Percentiles rank a stretch among this genome's conserved stretches.
phyloP scores from a whole-genome alignment of 1,139 yeast genomes.

The Taphrina flavorubra region DNA sequence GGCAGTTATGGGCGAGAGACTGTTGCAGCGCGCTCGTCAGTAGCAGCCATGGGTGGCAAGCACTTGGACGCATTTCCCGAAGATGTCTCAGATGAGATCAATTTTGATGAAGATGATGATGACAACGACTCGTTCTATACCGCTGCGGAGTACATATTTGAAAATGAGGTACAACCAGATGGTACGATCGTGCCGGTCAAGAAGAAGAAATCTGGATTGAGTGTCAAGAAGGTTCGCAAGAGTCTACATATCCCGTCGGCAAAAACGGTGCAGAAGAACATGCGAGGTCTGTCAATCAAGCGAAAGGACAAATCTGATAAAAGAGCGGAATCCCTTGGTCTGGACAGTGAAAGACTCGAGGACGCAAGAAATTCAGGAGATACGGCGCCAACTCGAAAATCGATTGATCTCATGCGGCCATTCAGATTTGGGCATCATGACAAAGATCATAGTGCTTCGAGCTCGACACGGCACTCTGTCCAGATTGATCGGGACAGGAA shows the following conservation, averaged over 20 bases:
- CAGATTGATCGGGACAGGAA: conserved; percentile 8
- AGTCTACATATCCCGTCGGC: conserved; percentile 38
- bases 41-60: background rate
- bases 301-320: conserved; percentile 24
- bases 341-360: conserved; percentile 8
- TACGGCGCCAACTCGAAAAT: conserved; percentile 14
- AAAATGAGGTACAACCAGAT: conserved; percentile 28
- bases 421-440: conserved; percentile 33
- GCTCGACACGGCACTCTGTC: background rate
- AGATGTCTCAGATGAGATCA: conserved; percentile 16
- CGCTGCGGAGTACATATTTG: conserved; percentile 34
- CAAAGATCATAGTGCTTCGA: conserved; percentile 14
- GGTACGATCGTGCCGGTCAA: conserved; percentile 34
- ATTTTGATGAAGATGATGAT: conserved; percentile 28
- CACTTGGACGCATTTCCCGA: conserved; percentile 19
- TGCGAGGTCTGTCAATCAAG: conserved; percentile 36
- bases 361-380: conserved; percentile 17
- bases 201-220: conserved; percentile 35
- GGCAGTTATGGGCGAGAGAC: conserved; percentile 25
- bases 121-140: conserved; percentile 34
- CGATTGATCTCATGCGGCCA: conserved; percentile 37
- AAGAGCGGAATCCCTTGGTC: conserved; percentile 1
- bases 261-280: conserved; percentile 34
- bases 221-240: conserved; percentile 35
- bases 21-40: background rate